A percentile compares a stretch with the other conserved stretches of the same genome.
phyloP scores from a whole-genome alignment of 768 basidiomycete species.

The Boletus vinaceobasis region DNA sequence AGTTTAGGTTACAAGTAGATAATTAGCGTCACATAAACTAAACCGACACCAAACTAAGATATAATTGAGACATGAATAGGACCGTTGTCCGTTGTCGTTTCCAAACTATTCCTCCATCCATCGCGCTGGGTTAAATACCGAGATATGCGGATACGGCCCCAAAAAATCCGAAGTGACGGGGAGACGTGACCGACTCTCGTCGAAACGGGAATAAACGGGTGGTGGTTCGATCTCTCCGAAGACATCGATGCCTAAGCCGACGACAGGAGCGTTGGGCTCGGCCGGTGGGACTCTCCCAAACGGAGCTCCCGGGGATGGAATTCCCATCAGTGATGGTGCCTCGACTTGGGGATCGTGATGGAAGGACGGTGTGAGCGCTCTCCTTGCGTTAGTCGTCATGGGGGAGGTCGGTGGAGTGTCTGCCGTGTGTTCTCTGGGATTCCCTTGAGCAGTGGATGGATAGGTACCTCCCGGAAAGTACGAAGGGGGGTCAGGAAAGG shows the following conservation, averaged over 20 bases:
- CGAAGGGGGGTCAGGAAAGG: slow-evolving; percentile 17
- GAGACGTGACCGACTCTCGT: slow-evolving; percentile 11
- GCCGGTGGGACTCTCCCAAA: background rate
- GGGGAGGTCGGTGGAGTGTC: background rate
- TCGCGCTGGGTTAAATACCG: slow-evolving; percentile 1
- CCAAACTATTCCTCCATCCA: background rate
- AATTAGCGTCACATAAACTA: background rate
- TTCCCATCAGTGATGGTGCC: slow-evolving; percentile 13
- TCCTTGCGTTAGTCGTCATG: background rate
- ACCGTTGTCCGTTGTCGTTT: background rate
- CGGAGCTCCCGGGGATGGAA: slow-evolving; percentile 6
- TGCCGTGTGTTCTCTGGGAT: background rate
- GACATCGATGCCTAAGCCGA: slow-evolving; percentile 2
- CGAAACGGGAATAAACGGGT: slow-evolving; percentile 27
- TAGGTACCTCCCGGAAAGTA: slow-evolving; percentile 8
- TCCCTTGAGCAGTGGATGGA: background rate
- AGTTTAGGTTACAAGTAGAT: background rate
- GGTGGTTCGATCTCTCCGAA: slow-evolving; percentile 5
- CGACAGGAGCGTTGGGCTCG: background rate
- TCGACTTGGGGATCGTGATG: slow-evolving; percentile 1
- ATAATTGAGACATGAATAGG: background rate
- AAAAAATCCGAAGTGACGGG: slow-evolving; percentile 11
- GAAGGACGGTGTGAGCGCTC: background rate
- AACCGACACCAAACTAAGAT: background rate
- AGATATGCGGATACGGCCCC: slow-evolving; percentile 23